These are phyloP conservation scores for Elsinoe australis DNA, from an alignment of 2,329 filamentous ascomycete species.

Conservation along the genomic window DNA sequence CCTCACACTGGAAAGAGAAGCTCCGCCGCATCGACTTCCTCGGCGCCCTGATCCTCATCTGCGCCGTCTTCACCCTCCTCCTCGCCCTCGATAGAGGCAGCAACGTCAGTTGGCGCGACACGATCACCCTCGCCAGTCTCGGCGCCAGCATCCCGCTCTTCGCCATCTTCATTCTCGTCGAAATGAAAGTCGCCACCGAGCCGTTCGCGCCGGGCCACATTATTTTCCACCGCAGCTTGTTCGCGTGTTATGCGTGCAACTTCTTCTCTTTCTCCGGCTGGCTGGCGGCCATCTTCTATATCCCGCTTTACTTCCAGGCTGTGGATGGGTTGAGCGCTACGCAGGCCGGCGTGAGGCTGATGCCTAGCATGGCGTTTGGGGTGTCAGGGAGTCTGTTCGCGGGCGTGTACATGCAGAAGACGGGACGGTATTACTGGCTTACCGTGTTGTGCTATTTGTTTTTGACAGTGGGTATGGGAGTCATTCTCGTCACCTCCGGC, in stretches of 20 bases:
- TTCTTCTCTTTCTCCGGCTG: slow-evolving; percentile 61
- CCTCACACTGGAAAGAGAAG: slow-evolving; percentile 58
- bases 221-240: slow-evolving; percentile 58
- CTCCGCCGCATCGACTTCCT: slow-evolving; percentile 64
- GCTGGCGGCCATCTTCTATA: slow-evolving; percentile 58
- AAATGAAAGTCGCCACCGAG: slow-evolving; percentile 58
- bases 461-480: slow-evolving; percentile 47
- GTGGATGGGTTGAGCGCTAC: slow-evolving; percentile 58
- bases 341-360: slow-evolving; percentile 54
- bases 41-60: slow-evolving; percentile 58
- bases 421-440: slow-evolving; percentile 63
- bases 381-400: slow-evolving; percentile 58
- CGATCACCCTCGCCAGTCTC: slow-evolving; percentile 52
- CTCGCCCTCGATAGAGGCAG: slow-evolving; percentile 65
- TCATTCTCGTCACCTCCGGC: slow-evolving; percentile 53
- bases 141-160: slow-evolving; percentile 53
- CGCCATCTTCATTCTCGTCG: slow-evolving; percentile 59
- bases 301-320: slow-evolving; percentile 73
- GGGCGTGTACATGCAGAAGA: slow-evolving; percentile 61
- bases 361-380: slow-evolving; percentile 57
- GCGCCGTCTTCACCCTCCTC: slow-evolving; percentile 58
- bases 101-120: slow-evolving; percentile 60
- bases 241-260: slow-evolving; percentile 63
- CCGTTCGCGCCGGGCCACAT: slow-evolving; percentile 70
- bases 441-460: slow-evolving; percentile 51